Conservation (phyloP, 192 early-diverging fungal species). For the Rhizophlyctis rosea region DNA sequence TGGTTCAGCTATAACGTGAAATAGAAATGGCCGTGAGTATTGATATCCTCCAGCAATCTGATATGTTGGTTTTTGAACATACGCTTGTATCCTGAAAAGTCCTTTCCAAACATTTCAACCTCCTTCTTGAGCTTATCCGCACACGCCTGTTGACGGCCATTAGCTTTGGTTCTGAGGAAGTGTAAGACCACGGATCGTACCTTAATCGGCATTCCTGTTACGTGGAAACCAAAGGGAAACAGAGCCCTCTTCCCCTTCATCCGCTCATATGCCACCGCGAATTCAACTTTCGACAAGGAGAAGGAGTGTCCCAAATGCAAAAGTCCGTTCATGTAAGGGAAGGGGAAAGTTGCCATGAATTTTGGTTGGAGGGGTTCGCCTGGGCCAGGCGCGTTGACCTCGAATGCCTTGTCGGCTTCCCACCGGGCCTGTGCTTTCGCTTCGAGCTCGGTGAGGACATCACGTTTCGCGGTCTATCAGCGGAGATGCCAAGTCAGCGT, state of each 20-base stretch:
- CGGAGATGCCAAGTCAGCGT: no score
- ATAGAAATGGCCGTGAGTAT: conserved; percentile 3
- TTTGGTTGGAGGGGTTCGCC: conserved; percentile 71
- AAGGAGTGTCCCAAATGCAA: conserved; percentile 98
- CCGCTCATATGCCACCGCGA: conserved; percentile 90
- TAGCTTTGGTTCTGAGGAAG: no score
- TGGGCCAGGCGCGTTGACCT: conserved; percentile 77
- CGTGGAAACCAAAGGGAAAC: conserved; percentile 97
- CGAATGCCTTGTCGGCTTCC: conserved; percentile 74
- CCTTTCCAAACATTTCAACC: conserved; percentile 76
- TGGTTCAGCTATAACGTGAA: conserved; percentile 10
- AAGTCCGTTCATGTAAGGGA: conserved; percentile 83
- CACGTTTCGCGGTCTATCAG: no score
- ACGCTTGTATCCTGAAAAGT: conserved; percentile 57
- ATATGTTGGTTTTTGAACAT: no score
- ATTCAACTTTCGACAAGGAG: conserved; percentile 93
- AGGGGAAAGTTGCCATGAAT: conserved; percentile 92
- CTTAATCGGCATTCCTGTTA: conserved; percentile 99
- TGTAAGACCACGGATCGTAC: no score
- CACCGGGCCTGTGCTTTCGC: conserved; percentile 77
- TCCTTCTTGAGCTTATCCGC: conserved; percentile 84
- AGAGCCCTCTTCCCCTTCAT: conserved; percentile 88
- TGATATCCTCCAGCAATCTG: no score
- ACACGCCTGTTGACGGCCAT: no score
- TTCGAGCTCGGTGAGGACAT: no score